phyloP scores from a whole-genome alignment of 2,329 filamentous ascomycete genomes.

The Triangularia verruculosa region DNA sequence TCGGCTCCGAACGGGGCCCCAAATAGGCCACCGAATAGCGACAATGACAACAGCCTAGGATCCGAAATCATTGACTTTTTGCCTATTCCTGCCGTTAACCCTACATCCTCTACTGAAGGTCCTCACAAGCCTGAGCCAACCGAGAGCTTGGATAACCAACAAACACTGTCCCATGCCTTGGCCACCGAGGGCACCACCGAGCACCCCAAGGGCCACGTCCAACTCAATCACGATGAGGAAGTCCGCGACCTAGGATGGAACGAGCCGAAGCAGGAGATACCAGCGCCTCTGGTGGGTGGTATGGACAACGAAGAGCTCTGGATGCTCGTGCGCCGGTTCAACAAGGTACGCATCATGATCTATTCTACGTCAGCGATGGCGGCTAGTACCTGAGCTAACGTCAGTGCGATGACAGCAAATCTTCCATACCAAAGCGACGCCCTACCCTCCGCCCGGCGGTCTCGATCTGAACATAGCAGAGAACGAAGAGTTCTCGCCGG shows the following conservation, averaged over 20 bases:
- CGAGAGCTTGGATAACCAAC: slow-evolving; percentile 27
- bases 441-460: slow-evolving; percentile 58
- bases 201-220: slow-evolving; percentile 42
- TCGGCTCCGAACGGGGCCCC: too few relatives aligned
- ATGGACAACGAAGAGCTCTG: slow-evolving; percentile 71
- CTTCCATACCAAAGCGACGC: slow-evolving; percentile 65
- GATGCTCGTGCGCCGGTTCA: slow-evolving; percentile 68
- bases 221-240: slow-evolving; percentile 49
- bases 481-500: slow-evolving; percentile 80
- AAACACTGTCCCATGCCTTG: slow-evolving; percentile 42
- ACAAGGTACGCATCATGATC: slow-evolving; percentile 53
- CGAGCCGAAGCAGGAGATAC: slow-evolving; percentile 53
- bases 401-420: slow-evolving; percentile 43
- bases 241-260: slow-evolving; percentile 70
- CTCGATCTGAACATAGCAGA: slow-evolving; percentile 79
- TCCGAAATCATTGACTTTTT: slow-evolving; percentile 33
- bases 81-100: slow-evolving; percentile 34
- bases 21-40: background rate
- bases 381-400: background rate
- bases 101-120: slow-evolving; percentile 28
- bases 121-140: slow-evolving; percentile 23
- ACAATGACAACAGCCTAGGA: slow-evolving; percentile 24
- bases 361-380: background rate
- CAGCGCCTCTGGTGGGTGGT: slow-evolving; percentile 61
- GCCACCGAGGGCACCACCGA: slow-evolving; percentile 40